These are phyloP conservation scores for Chrysoporthe cubensis DNA, from an alignment of 2,329 filamentous ascomycete species.

Conservation along the genomic window DNA sequence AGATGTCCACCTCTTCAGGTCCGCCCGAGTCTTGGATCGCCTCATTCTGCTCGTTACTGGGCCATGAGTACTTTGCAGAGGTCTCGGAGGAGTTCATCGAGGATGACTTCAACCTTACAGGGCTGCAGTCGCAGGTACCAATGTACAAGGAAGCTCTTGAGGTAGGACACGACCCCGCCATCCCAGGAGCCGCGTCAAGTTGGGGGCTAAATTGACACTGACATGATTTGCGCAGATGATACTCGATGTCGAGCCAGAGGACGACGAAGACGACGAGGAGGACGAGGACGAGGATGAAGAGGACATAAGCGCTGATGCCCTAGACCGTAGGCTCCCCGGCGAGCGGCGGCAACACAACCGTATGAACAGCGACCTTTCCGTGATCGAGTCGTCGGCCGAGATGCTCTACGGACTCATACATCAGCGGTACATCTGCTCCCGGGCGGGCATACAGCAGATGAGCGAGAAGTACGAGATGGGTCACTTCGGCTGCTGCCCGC, in stretches of 20 bases:
- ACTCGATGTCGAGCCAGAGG: constrained; percentile 94
- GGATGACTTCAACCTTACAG: constrained; percentile 98
- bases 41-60: constrained; percentile 92
- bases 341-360: constrained; percentile 80
- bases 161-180: constrained; percentile 44
- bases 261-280: constrained; percentile 85
- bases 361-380: constrained; percentile 88
- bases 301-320: constrained; percentile 69
- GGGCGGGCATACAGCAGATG: constrained; percentile 98
- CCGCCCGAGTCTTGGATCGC: constrained; percentile 92
- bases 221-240: constrained; percentile 71
- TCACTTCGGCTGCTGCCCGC: constrained; percentile 95
- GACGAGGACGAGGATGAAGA: constrained; percentile 78
- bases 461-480: constrained; percentile 97
- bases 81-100: constrained; percentile 99
- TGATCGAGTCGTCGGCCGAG: constrained; percentile 97
- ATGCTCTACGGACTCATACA: constrained; percentile 98
- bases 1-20: constrained; percentile 64
- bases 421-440: constrained; percentile 96
- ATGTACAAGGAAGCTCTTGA: constrained; percentile 99
- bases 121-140: constrained; percentile 89
- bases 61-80: constrained; percentile 98
- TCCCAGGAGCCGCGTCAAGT: constrained; percentile 12
- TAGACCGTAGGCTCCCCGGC: constrained; percentile 55
- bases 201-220: constrained; percentile 30